Percentiles rank a stretch among this genome's conserved stretches.
These are phyloP conservation scores for Geotrichum bryndzae DNA, from an alignment of 1,139 yeast species.

Conservation along the genomic window DNA sequence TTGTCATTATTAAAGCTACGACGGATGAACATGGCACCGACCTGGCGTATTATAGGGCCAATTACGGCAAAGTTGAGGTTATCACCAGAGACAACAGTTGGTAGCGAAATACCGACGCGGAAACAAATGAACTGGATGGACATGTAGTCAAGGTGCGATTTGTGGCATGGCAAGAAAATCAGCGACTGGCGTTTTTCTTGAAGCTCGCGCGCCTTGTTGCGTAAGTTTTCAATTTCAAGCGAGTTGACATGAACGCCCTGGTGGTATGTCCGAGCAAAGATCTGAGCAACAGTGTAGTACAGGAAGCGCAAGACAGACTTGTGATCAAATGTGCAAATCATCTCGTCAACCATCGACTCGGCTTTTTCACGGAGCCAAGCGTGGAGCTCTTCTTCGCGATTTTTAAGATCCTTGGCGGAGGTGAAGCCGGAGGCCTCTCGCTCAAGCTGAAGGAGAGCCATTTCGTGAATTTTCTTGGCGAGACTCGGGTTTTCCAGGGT, in stretches of 20 bases:
- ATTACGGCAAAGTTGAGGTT: constrained; percentile 59
- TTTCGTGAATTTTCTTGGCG: constrained; percentile 28
- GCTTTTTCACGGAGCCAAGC: constrained; percentile 33
- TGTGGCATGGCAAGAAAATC: constrained; percentile 48
- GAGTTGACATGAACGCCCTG: constrained; percentile 41
- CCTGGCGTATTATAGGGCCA: constrained; percentile 41
- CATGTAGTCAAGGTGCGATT: constrained; percentile 61
- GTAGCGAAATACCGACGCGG: constrained; percentile 52
- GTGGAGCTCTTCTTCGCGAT: constrained; percentile 27
- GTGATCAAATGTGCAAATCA: constrained; percentile 36
- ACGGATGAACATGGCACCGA: constrained; percentile 41
- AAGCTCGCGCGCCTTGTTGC: constrained; percentile 35
- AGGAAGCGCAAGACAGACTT: constrained; percentile 32
- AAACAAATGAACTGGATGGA: constrained; percentile 54
- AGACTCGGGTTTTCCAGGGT: constrained; percentile 33
- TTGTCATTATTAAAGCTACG: constrained; percentile 46
- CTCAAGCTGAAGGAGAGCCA: constrained; percentile 33
- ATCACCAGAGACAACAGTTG: constrained; percentile 64
- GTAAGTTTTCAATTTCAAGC: constrained; percentile 33
- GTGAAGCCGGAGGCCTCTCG: constrained; percentile 24
- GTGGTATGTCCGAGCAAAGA: constrained; percentile 38
- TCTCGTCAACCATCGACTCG: constrained; percentile 31
- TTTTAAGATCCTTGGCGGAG: constrained; percentile 7
- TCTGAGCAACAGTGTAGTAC: constrained; percentile 38
- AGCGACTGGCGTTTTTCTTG: constrained; percentile 36